These are phyloP conservation scores for Echinosophora koreensis DNA, from an alignment of 306 rosid genomes.

Conservation along the genomic window DNA sequence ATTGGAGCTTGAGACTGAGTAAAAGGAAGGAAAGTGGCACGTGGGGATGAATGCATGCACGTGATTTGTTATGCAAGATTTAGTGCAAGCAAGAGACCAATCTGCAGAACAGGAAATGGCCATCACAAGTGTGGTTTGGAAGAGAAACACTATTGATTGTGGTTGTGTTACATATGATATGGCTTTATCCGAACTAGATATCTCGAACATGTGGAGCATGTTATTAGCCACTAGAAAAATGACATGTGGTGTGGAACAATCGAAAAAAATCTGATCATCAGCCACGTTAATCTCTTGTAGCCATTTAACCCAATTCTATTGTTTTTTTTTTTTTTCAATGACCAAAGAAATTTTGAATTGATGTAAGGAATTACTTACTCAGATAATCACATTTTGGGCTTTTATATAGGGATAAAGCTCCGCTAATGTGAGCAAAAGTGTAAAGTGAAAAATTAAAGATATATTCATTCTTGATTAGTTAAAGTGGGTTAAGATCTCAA, in stretches of 20 bases:
- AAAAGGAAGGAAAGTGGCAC: conserved; percentile 47
- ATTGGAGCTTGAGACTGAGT: conserved; percentile 42
- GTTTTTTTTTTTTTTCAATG: background rate
- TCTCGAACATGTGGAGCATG: conserved; percentile 40
- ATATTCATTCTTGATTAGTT: too few relatives aligned
- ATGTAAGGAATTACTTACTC: too few relatives aligned
- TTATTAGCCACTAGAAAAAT: conserved; percentile 31
- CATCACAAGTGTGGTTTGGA: conserved; percentile 53
- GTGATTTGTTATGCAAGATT: conserved; percentile 39
- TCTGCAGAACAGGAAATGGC: conserved; percentile 65
- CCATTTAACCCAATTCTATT: background rate
- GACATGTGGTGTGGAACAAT: conserved; percentile 47
- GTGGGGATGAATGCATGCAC: conserved; percentile 44
- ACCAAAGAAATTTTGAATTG: too few relatives aligned
- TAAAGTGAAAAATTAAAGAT: too few relatives aligned
- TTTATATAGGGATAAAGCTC: too few relatives aligned
- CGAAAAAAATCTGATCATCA: background rate
- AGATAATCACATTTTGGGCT: too few relatives aligned
- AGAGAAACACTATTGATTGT: background rate
- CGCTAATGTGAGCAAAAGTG: too few relatives aligned
- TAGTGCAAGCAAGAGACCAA: conserved; percentile 55
- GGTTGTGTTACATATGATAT: background rate
- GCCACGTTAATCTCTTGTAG: conserved; percentile 16
- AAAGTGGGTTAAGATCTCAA: too few relatives aligned
- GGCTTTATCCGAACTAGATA: conserved; percentile 51